Conservation (phyloP, 78 protist genomes). For the Neovahlkampfia damariscottae region DNA sequence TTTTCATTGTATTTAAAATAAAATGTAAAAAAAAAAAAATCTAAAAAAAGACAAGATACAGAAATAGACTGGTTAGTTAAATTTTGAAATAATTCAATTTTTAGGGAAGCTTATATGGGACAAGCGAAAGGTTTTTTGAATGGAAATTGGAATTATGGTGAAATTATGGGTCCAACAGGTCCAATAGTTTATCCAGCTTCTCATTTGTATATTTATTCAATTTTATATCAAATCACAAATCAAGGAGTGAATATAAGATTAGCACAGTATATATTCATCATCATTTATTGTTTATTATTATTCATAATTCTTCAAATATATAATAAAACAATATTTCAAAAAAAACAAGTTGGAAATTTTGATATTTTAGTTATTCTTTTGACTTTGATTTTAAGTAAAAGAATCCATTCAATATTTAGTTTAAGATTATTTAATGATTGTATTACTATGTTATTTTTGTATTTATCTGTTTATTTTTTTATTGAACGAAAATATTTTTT, state of each 20-base stretch:
- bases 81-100: too few relatives aligned
- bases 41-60: too few relatives aligned
- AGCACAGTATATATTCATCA: conserved; percentile 49
- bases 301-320: too few relatives aligned
- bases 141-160: too few relatives aligned
- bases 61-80: too few relatives aligned
- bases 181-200: conserved; percentile 63
- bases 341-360: too few relatives aligned
- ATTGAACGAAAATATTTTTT: background rate
- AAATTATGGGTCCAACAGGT: conserved; percentile 47
- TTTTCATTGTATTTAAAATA: too few relatives aligned
- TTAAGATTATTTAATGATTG: conserved; percentile 85
- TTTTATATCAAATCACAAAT: conserved; percentile 21
- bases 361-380: background rate
- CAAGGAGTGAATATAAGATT: conserved; percentile 34
- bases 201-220: conserved; percentile 30
- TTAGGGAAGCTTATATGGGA: too few relatives aligned
- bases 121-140: too few relatives aligned
- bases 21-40: too few relatives aligned
- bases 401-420: conserved; percentile 75
- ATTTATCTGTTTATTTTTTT: conserved; percentile 30
- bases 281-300: conserved; percentile 5
- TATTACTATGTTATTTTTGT: conserved; percentile 50
- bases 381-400: conserved; percentile 30
- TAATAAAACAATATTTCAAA: conserved; percentile 16